Evolutionary conservation across 495 filamentous ascomycete genomes (phyloP).

Genomic region (Lasiosphaeria miniovina): DNA sequence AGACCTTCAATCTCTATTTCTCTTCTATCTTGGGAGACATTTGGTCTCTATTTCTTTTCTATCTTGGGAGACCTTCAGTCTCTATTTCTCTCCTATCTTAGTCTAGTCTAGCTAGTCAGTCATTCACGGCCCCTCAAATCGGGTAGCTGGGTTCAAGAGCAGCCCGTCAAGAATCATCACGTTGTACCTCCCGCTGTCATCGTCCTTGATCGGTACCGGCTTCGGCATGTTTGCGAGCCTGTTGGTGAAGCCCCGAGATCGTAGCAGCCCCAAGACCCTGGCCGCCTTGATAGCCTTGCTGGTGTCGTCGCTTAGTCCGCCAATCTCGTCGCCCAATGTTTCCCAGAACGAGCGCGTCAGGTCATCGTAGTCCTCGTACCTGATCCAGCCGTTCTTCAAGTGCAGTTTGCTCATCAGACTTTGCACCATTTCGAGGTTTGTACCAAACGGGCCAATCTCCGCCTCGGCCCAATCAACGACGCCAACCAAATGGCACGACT

Average conservation of each 20-base stretch:
- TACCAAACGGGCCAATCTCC: slow-evolving; percentile 37
- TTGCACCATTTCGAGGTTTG: slow-evolving; percentile 39
- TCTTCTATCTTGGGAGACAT: no score
- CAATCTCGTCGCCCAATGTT: slow-evolving; percentile 31
- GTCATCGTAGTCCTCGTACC: slow-evolving; percentile 35
- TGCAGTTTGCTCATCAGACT: slow-evolving; percentile 34
- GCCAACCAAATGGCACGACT: slow-evolving; percentile 35
- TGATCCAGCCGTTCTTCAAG: slow-evolving; percentile 35
- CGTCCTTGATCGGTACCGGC: slow-evolving; percentile 36
- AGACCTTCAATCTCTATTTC: no score
- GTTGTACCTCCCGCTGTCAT: slow-evolving; percentile 39
- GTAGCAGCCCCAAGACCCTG: slow-evolving; percentile 36
- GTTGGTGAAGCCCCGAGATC: slow-evolving; percentile 38
- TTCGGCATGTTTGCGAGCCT: slow-evolving; percentile 36
- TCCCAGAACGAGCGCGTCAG: slow-evolving; percentile 37
- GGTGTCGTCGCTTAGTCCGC: slow-evolving; percentile 28
- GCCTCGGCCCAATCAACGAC: slow-evolving; percentile 45
- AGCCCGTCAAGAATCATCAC: slow-evolving; percentile 40
- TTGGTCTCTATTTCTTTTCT: no score
- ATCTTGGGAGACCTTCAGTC: no score
- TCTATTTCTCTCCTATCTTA: no score
- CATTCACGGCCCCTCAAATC: slow-evolving; percentile 19
- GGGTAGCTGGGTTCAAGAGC: slow-evolving; percentile 35
- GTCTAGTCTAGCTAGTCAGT: no score
- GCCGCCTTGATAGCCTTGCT: slow-evolving; percentile 34